phyloP scores from a whole-genome alignment of 441 rosid species.

The Geranium incanum region DNA sequence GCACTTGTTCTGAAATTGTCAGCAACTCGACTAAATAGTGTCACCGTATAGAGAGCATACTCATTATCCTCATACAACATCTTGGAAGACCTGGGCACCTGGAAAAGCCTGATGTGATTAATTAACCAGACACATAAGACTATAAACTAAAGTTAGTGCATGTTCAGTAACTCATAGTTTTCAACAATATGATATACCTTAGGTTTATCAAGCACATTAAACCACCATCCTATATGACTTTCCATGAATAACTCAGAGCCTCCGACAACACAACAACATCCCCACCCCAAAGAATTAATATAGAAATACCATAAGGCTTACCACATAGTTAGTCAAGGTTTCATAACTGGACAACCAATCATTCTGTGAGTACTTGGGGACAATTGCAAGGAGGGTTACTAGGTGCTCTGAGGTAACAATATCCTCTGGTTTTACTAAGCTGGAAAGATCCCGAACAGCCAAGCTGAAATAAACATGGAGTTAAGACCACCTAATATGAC shows the following conservation, averaged over 20 bases:
- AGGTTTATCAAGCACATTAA: neutral
- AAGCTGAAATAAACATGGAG: conserved; percentile 48
- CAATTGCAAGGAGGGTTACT: conserved; percentile 71
- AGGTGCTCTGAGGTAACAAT: conserved; percentile 75
- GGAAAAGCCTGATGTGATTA: conserved; percentile 23
- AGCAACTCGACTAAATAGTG: conserved; percentile 73
- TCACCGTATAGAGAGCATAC: conserved; percentile 86
- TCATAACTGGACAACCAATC: conserved; percentile 92
- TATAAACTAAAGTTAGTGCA: neutral
- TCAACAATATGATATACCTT: neutral
- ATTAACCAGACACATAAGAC: conserved; percentile 14
- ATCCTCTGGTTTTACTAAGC: conserved; percentile 85
- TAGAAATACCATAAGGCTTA: conserved; percentile 26
- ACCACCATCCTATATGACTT: neutral
- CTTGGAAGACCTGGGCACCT: conserved; percentile 96
- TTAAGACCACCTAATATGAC: conserved; percentile 13
- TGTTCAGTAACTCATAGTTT: conserved; percentile 11
- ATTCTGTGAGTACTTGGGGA: conserved; percentile 92
- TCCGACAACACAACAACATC: no score
- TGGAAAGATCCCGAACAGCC: conserved; percentile 97
- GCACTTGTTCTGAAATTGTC: conserved; percentile 73
- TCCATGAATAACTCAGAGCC: neutral
- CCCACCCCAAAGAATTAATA: no score
- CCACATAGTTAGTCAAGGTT: conserved; percentile 87
- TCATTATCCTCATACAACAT: conserved; percentile 85